Base-by-base conservation (phyloP, 257 asterid species). In the Ophiorrhiza pumila region DNA sequence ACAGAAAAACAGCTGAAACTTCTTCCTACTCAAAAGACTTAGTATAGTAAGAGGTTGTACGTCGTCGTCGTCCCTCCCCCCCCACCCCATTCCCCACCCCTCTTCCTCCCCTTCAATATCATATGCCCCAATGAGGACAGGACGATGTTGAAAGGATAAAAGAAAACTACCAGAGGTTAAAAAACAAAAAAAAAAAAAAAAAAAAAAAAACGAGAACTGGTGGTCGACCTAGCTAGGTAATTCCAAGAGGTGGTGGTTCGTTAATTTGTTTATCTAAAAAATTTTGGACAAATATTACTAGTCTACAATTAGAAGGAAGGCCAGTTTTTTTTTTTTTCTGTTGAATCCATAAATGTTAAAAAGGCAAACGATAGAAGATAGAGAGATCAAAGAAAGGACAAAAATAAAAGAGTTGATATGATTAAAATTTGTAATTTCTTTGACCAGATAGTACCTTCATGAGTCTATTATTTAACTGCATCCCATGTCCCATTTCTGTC, bases 1-100 rank as follows among this genome's bases (percentile, higher is more conserved):
- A 62, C 85, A 73, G 35, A 65, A 64, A 57, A 81, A 74, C 79
- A 83, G 35, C 69, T 74, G 71, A 68, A 49, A 2, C 35, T 60
- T 4, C 15, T 25, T 18, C 47, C 37, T 20, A 9, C 14, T 22
- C 3, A 52, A 22, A 6, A 22, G n/a, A n/a, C 1, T 50, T 50
- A 18, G 57, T 50, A 23, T 8, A 12, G 27, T 17, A 13, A 58
- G 20, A 31, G 41, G 41, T 31, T 29, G 39, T 27, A 25, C 15
- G n/a, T 49, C 20, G 63, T 55, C 67, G 43, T 35, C 46, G 32
- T 56, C 35, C 27, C 14, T 47, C 70, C 71, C 76, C 58, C 60
- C 42, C n/a, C n/a, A n/a, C n/a, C n/a, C n/a, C n/a, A n/a, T n/a
- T n/a, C n/a, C n/a, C n/a, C n/a, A n/a, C n/a, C n/a, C n/a, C n/a